Conservation (phyloP, 2,329 filamentous ascomycete genomes). For the Scedosporium aurantiacum region DNA sequence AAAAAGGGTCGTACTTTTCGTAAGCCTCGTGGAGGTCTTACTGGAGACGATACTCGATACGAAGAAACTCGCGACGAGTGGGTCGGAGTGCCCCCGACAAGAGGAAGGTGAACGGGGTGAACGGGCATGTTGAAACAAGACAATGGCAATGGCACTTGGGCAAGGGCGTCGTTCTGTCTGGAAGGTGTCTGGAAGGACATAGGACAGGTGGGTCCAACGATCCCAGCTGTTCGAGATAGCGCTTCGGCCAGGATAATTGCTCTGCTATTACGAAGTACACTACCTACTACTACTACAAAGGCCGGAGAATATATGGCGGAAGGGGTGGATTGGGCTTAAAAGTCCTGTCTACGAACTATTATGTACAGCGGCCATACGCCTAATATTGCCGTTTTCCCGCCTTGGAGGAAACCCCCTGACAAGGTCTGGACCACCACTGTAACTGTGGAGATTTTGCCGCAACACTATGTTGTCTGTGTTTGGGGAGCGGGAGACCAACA, state of each 20-base stretch:
- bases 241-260: background rate
- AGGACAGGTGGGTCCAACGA: background rate
- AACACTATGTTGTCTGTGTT: background rate
- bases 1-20: background rate
- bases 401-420: background rate
- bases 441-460: constrained; percentile 1
- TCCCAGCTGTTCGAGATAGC: background rate
- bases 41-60: constrained; percentile 1
- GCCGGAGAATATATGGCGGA: no score
- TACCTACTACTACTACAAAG: no score
- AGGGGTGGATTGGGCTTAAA: background rate
- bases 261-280: no score
- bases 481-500: background rate
- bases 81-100: background rate
- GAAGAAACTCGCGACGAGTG: constrained; percentile 2
- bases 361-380: background rate
- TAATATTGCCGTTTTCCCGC: background rate
- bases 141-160: background rate
- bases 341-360: no score
- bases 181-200: background rate
- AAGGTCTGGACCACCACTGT: background rate
- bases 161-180: background rate
- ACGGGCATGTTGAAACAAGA: constrained; percentile 3
- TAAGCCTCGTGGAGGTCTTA: background rate
- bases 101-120: background rate